phyloP scores from a whole-genome alignment of 2,329 filamentous ascomycete species.

The Onygenales sp. region DNA sequence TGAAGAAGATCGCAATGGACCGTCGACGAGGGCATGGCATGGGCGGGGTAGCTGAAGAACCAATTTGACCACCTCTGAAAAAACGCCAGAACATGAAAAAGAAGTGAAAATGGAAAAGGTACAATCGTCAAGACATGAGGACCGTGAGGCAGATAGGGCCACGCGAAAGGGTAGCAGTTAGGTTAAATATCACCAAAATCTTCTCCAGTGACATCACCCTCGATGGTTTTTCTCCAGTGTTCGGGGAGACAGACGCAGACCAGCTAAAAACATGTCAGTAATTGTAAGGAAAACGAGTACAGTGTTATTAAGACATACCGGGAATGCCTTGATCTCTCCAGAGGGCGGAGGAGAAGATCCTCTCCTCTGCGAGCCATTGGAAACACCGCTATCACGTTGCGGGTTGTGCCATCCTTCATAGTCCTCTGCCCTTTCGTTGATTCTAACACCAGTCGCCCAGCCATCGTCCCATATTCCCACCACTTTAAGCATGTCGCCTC shows the following conservation, averaged over 20 bases:
- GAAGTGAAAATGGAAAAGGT: slow-evolving; percentile 11
- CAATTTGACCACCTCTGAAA: neutral
- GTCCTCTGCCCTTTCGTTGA: slow-evolving; percentile 76
- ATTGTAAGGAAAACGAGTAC: neutral
- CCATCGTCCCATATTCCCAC: slow-evolving; percentile 99
- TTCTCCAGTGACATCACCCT: slow-evolving; percentile 53
- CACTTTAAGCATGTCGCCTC: slow-evolving; percentile 96
- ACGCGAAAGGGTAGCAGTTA: slow-evolving; percentile 6
- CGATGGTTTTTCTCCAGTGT: slow-evolving; percentile 94
- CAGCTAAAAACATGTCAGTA: slow-evolving; percentile 33
- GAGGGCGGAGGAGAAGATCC: slow-evolving; percentile 53
- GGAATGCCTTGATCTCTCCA: slow-evolving; percentile 95
- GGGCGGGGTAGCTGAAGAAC: neutral
- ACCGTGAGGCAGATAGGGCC: slow-evolving; percentile 15
- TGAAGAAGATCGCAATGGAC: neutral
- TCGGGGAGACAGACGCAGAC: slow-evolving; percentile 93
- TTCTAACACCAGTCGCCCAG: slow-evolving; percentile 87
- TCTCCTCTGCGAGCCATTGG: slow-evolving; percentile 58
- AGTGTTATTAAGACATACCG: slow-evolving; percentile 29
- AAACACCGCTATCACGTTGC: slow-evolving; percentile 89
- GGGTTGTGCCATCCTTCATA: slow-evolving; percentile 69
- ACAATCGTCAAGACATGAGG: slow-evolving; percentile 29
- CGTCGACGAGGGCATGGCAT: neutral
- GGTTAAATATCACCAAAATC: slow-evolving; percentile 13
- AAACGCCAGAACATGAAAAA: slow-evolving; percentile 8